Base-by-base conservation (phyloP, 2,329 filamentous ascomycete genomes). In the Ophiostoma tasmaniense region DNA sequence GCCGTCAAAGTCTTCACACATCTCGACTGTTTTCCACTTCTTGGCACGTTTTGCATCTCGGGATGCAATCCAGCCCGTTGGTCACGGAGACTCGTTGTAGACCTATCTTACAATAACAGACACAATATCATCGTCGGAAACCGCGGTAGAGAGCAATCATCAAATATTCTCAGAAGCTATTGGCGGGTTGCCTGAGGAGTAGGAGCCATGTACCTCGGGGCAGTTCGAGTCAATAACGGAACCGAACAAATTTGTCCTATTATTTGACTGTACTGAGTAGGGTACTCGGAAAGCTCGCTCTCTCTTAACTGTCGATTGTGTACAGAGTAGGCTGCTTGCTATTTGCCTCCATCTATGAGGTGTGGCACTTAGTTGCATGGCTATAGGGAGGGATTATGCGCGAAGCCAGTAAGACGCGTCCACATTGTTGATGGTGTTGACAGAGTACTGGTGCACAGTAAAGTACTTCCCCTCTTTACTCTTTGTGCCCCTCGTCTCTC, bases 1-100 rank as follows among this genome's bases (percentile, higher is more conserved):
- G 17, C 42, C 20, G 20, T n/a, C 2, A 6, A 45, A 45, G 7
- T n/a, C 20, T 45, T 45, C 6, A 33, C 17, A 59, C 39, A 30
- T 61, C 25, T 52, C 35, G 33, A 20, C 30, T 64, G n/a, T 52
- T 33, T 70, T 30, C 20, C 4, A 14, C 28, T 59, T 69, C 70
- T 71, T 71, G 70, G 70, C 68, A 45, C 55, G 70, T 71, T 71
- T 71, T 62, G 68, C 33, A 64, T 67, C 2, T 67, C 62, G 52
- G 20, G 30, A 20, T 22, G 17, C n/a, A 33, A 20, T 39, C 52
- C 55, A 62, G 62, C 61, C 52, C 39, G 62, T 67, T 50, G 64
- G 67, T n/a, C 37, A 66, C 65, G 65, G 65, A 22, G 30, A 55
- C 61, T 62, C 59, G 59, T 33, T 62, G 42, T 33, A 62, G 59